Percentiles rank a stretch among this genome's conserved stretches.
Evolutionary conservation across 108 stramenopile species (phyloP).

Genomic region (Fistulifera solaris): DNA sequence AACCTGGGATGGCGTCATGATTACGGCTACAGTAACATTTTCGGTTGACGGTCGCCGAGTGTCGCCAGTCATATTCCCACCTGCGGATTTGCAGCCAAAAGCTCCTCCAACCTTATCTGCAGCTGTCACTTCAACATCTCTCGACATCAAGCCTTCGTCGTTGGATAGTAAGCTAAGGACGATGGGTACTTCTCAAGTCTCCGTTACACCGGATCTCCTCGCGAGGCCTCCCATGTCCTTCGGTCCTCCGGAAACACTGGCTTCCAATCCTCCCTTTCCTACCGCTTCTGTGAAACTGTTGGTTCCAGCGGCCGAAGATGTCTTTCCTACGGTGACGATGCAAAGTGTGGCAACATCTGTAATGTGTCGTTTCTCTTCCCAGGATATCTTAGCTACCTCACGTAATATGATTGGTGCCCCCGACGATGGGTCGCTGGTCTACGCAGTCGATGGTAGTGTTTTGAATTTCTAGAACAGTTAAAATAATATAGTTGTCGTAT

Average conservation of each 20-base stretch:
- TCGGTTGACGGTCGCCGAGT: conserved; percentile 71
- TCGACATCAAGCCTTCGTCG: too few species aligned
- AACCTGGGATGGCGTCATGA: conserved; percentile 86
- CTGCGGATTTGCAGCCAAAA: conserved; percentile 2
- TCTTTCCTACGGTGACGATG: conserved; percentile 88
- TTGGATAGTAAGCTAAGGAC: too few species aligned
- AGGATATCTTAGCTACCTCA: conserved; percentile 69
- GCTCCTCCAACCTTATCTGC: too few species aligned
- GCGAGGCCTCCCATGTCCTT: not conserved
- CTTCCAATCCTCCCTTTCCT: too few species aligned
- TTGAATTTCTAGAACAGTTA: conserved; percentile 15
- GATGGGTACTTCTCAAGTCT: not conserved
- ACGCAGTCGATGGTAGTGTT: conserved; percentile 88
- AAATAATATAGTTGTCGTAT: conserved; percentile 7
- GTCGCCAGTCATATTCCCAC: conserved; percentile 9
- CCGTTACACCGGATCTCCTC: not conserved
- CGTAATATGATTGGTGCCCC: conserved; percentile 77
- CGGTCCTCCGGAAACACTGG: not conserved
- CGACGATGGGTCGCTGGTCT: conserved; percentile 52
- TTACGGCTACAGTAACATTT: conserved; percentile 81
- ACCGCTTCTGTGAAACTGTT: conserved; percentile 29
- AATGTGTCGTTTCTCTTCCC: conserved; percentile 82
- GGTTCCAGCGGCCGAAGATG: conserved; percentile 80
- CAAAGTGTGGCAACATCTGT: conserved; percentile 82
- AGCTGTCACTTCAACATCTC: too few species aligned